A percentile compares a stretch with the other conserved stretches of the same genome.
These are phyloP conservation scores for Lolium rigidum DNA, from an alignment of 176 grass and related monocot genomes.

Conservation along the genomic window DNA sequence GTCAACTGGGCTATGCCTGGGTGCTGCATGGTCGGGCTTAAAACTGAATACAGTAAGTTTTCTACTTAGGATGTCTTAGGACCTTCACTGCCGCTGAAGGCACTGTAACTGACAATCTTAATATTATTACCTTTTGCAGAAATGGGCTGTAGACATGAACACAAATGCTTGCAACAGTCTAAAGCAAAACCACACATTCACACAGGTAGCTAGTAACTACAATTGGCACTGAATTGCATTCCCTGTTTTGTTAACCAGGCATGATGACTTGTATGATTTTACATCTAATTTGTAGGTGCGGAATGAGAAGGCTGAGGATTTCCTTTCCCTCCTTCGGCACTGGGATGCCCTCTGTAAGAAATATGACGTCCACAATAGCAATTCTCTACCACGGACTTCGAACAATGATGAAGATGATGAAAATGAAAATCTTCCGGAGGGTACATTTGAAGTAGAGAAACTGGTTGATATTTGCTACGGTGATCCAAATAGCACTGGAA, in stretches of 20 bases:
- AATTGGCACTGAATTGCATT: background rate
- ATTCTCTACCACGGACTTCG: constrained; percentile 21
- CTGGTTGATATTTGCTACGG: constrained; percentile 67
- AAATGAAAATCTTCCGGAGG: constrained; percentile 40
- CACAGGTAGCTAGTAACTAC: constrained; percentile 46
- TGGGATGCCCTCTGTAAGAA: constrained; percentile 61
- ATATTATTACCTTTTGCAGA: constrained; percentile 30
- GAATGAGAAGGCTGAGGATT: constrained; percentile 75
- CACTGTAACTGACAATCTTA: background rate
- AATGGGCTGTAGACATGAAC: constrained; percentile 75
- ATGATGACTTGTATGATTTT: background rate
- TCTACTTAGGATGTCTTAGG: background rate
- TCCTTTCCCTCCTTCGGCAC: constrained; percentile 61
- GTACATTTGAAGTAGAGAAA: constrained; percentile 61
- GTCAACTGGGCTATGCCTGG: constrained; percentile 68
- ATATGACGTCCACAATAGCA: constrained; percentile 39
- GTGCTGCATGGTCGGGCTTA: constrained; percentile 51
- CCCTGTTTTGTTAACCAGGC: background rate
- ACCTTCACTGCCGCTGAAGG: background rate
- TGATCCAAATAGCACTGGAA: constrained; percentile 52
- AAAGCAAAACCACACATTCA: constrained; percentile 61
- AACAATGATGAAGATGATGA: constrained; percentile 45
- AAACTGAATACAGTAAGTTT: constrained; percentile 41
- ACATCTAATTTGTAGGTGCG: constrained; percentile 41
- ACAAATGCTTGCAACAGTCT: constrained; percentile 65